Evolutionary conservation across 345 rosid species (phyloP).

Genomic region (Citrus mangshanensis): DNA sequence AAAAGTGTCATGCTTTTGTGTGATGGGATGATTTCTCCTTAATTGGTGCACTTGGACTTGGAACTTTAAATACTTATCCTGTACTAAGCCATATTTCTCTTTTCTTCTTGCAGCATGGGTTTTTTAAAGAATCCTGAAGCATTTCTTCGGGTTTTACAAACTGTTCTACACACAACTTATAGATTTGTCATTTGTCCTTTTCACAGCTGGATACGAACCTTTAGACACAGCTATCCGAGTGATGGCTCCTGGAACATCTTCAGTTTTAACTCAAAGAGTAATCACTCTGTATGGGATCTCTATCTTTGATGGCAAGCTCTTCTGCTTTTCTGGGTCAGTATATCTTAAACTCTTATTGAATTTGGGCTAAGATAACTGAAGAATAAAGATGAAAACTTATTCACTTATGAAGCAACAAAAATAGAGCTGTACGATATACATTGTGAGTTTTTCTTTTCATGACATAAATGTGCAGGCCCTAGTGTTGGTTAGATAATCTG

Average conservation of each 20-base stretch:
- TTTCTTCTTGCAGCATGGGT: conserved; percentile 51
- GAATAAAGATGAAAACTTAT: background rate
- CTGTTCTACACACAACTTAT: conserved; percentile 37
- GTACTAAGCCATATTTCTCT: conserved; percentile 3
- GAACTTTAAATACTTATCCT: background rate
- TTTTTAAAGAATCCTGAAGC: conserved; percentile 48
- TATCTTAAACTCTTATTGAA: conserved; percentile 2
- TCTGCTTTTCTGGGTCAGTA: conserved; percentile 60
- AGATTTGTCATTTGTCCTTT: conserved; percentile 59
- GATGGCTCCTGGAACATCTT: conserved; percentile 28
- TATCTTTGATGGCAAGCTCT: conserved; percentile 43
- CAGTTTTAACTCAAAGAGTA: conserved; percentile 12
- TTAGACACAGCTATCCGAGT: conserved; percentile 27
- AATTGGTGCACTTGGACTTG: background rate
- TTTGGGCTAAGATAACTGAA: background rate
- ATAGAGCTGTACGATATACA: background rate
- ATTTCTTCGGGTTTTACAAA: conserved; percentile 45
- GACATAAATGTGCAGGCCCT: background rate
- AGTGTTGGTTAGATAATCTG: background rate
- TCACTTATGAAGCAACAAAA: background rate
- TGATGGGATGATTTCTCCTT: background rate
- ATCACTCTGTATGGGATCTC: conserved; percentile 31
- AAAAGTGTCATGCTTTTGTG: background rate
- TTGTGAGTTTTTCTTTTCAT: background rate
- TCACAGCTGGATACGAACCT: conserved; percentile 38